A percentile compares a stretch with the other conserved stretches of the same genome.
phyloP scores from a whole-genome alignment of 495 filamentous ascomycete genomes.

The Extremus antarcticus region DNA sequence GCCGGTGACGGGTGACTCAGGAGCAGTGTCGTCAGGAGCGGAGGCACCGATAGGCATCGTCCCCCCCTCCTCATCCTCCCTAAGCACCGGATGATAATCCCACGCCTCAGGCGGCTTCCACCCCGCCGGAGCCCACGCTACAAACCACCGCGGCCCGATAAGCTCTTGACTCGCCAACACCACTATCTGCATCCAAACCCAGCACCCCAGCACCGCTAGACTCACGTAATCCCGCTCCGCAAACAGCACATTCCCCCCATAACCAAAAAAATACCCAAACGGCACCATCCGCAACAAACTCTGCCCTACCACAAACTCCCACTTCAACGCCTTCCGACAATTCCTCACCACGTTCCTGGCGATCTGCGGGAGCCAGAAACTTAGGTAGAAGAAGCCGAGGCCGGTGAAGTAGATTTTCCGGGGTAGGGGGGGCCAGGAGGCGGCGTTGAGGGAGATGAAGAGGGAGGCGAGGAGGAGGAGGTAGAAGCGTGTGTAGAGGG shows the following conservation, averaged over 20 bases:
- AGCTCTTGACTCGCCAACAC: slow-evolving; percentile 67
- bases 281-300: slow-evolving; percentile 65
- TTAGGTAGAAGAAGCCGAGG: slow-evolving; percentile 63
- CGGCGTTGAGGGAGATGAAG: slow-evolving; percentile 64
- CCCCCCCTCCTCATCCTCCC: slow-evolving; percentile 69
- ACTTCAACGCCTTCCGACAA: slow-evolving; percentile 74
- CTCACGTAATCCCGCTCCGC: slow-evolving; percentile 56
- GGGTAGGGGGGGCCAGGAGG: slow-evolving; percentile 59
- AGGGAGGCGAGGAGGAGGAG: slow-evolving; percentile 57
- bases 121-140: no score
- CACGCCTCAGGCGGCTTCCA: no score
- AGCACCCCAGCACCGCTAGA: slow-evolving; percentile 53
- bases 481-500: slow-evolving; percentile 72
- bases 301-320: slow-evolving; percentile 80
- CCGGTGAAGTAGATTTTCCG: slow-evolving; percentile 60
- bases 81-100: slow-evolving; percentile 86
- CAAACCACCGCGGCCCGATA: slow-evolving; percentile 70
- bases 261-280: slow-evolving; percentile 70
- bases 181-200: slow-evolving; percentile 90
- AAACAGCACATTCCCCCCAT: slow-evolving; percentile 65
- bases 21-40: slow-evolving; percentile 1
- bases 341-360: slow-evolving; percentile 82
- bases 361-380: slow-evolving; percentile 87
- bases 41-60: slow-evolving; percentile 57
- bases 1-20: slow-evolving; percentile 17